Conservation (phyloP, 1,284 basidiomycete species). For the Trichosporon ovoides region DNA sequence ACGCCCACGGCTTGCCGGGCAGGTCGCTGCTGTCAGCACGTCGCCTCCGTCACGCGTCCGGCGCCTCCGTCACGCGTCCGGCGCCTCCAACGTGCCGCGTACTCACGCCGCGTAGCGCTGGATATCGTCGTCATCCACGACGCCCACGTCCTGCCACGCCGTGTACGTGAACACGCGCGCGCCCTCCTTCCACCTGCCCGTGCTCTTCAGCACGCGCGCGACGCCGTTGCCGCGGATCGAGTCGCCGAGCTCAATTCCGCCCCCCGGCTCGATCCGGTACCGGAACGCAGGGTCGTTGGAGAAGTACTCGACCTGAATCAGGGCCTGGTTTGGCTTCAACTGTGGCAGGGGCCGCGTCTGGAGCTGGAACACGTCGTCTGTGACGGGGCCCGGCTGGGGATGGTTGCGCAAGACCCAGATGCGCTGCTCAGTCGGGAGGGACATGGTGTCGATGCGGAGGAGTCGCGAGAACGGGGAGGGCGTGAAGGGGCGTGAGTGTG, state of each 20-base stretch:
- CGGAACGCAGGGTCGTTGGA: slow-evolving; percentile 32
- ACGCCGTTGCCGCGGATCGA: slow-evolving; percentile 3
- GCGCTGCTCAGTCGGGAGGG: slow-evolving; percentile 11
- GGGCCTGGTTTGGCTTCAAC: slow-evolving; percentile 28
- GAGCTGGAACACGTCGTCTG: slow-evolving; percentile 19
- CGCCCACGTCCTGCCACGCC: slow-evolving; percentile 36
- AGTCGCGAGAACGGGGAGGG: too few species aligned
- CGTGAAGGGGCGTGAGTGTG: too few species aligned
- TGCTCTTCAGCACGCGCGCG: slow-evolving; percentile 26
- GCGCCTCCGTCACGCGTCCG: background rate
- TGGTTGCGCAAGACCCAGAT: slow-evolving; percentile 26
- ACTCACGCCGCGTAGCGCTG: slow-evolving; percentile 7
- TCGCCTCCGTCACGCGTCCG: background rate
- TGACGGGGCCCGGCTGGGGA: slow-evolving; percentile 14
- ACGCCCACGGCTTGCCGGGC: slow-evolving; percentile 16
- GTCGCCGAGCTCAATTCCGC: background rate
- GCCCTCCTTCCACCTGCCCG: slow-evolving; percentile 26
- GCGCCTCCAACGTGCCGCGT: background rate
- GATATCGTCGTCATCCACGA: slow-evolving; percentile 17
- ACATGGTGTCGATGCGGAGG: background rate
- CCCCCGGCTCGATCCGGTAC: background rate
- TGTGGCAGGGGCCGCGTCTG: slow-evolving; percentile 17
- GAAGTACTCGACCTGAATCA: slow-evolving; percentile 27
- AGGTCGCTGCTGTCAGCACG: slow-evolving; percentile 9
- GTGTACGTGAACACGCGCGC: slow-evolving; percentile 19